These are phyloP conservation scores for Umbellularia californica DNA, from an alignment of 164 flowering plant genomes.

Conservation along the genomic window DNA sequence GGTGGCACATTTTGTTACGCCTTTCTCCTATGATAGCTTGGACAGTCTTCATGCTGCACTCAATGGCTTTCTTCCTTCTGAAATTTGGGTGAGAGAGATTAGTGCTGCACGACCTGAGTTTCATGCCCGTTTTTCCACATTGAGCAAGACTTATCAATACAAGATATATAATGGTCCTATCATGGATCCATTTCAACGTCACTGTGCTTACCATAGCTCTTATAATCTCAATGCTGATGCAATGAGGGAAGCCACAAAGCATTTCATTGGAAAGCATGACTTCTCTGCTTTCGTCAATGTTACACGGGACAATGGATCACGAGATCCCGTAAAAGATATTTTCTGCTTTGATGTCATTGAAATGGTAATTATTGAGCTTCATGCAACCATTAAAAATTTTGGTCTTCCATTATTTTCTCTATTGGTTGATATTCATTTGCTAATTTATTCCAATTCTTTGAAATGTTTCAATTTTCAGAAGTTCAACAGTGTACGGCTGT, in stretches of 20 bases:
- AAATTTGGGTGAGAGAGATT: slow-evolving; percentile 78
- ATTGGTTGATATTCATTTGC: neutral
- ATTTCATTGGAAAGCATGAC: slow-evolving; percentile 77
- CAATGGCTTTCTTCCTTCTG: slow-evolving; percentile 82
- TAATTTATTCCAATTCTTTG: neutral
- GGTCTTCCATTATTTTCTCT: neutral
- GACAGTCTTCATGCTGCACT: slow-evolving; percentile 70
- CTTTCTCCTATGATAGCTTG: slow-evolving; percentile 69
- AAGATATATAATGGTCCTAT: slow-evolving; percentile 65
- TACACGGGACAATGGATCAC: slow-evolving; percentile 46
- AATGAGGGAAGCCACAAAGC: slow-evolving; percentile 75
- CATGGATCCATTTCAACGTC: slow-evolving; percentile 86
- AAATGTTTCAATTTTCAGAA: neutral
- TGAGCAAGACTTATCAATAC: slow-evolving; percentile 75
- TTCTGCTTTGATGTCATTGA: slow-evolving; percentile 69
- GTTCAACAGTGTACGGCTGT: neutral
- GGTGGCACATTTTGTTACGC: slow-evolving; percentile 94
- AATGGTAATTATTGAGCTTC: slow-evolving; percentile 38
- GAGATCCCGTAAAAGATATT: slow-evolving; percentile 70
- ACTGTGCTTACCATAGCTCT: slow-evolving; percentile 54
- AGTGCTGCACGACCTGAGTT: slow-evolving; percentile 77
- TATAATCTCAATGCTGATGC: slow-evolving; percentile 57
- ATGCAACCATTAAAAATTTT: neutral
- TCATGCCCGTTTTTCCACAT: slow-evolving; percentile 84
- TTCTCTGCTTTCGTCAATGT: slow-evolving; percentile 81